Base-by-base conservation (phyloP, 495 filamentous ascomycete genomes). In the Jackrogersella minutella region DNA sequence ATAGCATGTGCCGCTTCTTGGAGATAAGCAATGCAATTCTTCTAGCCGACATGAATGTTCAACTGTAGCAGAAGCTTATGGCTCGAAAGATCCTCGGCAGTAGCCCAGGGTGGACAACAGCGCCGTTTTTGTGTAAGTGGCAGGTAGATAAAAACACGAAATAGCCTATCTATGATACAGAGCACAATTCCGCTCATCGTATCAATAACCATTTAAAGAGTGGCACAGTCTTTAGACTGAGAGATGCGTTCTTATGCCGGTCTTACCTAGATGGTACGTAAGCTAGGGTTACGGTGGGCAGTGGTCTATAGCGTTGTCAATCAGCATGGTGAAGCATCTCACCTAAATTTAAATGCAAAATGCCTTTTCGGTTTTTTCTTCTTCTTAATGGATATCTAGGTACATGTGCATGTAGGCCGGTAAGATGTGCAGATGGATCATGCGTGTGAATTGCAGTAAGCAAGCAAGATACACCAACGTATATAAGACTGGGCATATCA, bases 221-320 rank as follows among this genome's bases (percentile, higher is more conserved):
- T 56, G 31, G 24, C 34, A 47, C 16, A 54, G 56, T 52, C 19
- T n/a, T 37, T 14, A 24, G 41, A 46, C 63, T 8, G 63, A 66
- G 41, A 49, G 17, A 36, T 30, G 31, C 41, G 43, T 44, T 47
- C 54, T 41, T 22, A 28, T 28, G 14, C n/a, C n/a, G n/a, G 31
- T 17, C 39, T 30, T 11, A 46, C 13, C 30, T 26, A 13, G 22
- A 40, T 16, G 31, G 58, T 63, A 55, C 49, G 50, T 57, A 5
- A 16, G 46, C 24, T 28, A 53, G 17, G 52, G 40, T 41, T 34
- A n/a, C n/a, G n/a, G n/a, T n/a, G n/a, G n/a, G n/a, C n/a, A n/a
- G n/a, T n/a, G n/a, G n/a, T n/a, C n/a, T n/a, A 37, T 69, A 64
- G 54, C 34, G 47, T 50, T 31, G 66, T 17, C 49, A 60, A 69